A percentile compares a stretch with the other conserved stretches of the same genome.
Conservation (phyloP, 495 filamentous ascomycete genomes). For the Penicillium pulvis region DNA sequence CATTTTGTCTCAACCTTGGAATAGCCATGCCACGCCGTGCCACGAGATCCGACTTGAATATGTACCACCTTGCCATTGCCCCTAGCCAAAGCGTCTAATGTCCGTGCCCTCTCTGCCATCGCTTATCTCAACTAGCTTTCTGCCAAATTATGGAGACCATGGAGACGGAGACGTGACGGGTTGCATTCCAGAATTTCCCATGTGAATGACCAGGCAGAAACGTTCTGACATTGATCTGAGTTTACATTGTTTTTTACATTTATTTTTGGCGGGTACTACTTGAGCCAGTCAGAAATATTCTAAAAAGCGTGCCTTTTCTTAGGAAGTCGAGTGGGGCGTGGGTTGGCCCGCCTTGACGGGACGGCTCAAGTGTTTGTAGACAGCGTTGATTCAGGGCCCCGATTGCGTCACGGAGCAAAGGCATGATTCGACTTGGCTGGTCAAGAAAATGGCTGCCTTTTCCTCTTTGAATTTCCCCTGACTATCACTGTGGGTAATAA, state of each 20-base stretch:
- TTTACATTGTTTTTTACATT: too few relatives aligned
- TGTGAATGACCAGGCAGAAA: background rate
- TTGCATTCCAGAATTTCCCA: background rate
- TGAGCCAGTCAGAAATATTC: background rate
- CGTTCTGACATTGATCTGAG: background rate
- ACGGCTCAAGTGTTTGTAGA: background rate
- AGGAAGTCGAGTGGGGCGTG: background rate
- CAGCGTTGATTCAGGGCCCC: background rate
- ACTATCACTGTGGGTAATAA: slow-evolving; percentile 11
- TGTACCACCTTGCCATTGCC: background rate
- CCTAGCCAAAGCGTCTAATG: background rate
- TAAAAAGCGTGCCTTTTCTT: background rate
- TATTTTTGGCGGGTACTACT: background rate
- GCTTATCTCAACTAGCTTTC: background rate
- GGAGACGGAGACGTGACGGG: background rate
- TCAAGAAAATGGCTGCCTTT: background rate
- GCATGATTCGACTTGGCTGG: background rate
- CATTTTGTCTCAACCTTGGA: slow-evolving; percentile 3
- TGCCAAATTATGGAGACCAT: background rate
- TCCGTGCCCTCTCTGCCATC: background rate
- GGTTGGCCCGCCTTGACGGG: background rate
- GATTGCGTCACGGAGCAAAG: background rate
- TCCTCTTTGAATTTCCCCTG: slow-evolving; percentile 5
- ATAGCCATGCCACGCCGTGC: background rate
- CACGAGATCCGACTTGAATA: background rate